Conservation (phyloP, 495 filamentous ascomycete genomes). For the Daldinia vernicosa region DNA sequence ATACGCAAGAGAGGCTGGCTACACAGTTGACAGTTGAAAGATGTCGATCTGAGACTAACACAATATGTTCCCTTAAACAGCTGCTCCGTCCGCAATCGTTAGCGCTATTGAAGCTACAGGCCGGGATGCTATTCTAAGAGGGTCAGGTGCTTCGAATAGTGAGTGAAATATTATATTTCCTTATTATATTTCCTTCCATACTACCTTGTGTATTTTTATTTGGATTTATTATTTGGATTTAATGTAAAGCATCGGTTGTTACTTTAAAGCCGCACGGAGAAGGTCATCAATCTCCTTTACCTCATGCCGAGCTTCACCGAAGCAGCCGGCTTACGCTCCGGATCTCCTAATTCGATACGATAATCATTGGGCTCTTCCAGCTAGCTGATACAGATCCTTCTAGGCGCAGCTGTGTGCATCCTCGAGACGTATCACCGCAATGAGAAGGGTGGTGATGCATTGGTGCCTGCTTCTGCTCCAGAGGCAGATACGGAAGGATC, state of each 20-base stretch:
- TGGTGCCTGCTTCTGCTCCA: slow-evolving; percentile 43
- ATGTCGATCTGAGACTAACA: slow-evolving; percentile 13
- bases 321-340: not conserved
- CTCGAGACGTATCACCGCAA: slow-evolving; percentile 81
- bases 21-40: not conserved
- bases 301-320: slow-evolving; percentile 13
- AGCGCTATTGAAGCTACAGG: slow-evolving; percentile 88
- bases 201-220: not conserved
- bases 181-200: slow-evolving; percentile 17
- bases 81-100: slow-evolving; percentile 88
- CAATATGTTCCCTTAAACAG: slow-evolving; percentile 48
- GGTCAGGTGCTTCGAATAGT: slow-evolving; percentile 86
- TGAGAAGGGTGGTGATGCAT: slow-evolving; percentile 40
- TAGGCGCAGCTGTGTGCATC: slow-evolving; percentile 94
- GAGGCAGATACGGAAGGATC: slow-evolving; percentile 58
- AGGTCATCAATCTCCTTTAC: slow-evolving; percentile 1
- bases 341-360: slow-evolving; percentile 10
- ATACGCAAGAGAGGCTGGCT: not conserved
- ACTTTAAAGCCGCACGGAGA: slow-evolving; percentile 22
- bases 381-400: slow-evolving; percentile 33
- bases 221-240: slow-evolving; percentile 14
- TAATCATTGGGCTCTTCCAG: slow-evolving; percentile 2
- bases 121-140: slow-evolving; percentile 91
- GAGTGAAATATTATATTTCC: slow-evolving; percentile 48
- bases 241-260: slow-evolving; percentile 24